Evolutionary conservation across 495 filamentous ascomycete genomes (phyloP), one percentile per base, ranked within the genome.

Genomic region (Daldinia concentrica): DNA sequence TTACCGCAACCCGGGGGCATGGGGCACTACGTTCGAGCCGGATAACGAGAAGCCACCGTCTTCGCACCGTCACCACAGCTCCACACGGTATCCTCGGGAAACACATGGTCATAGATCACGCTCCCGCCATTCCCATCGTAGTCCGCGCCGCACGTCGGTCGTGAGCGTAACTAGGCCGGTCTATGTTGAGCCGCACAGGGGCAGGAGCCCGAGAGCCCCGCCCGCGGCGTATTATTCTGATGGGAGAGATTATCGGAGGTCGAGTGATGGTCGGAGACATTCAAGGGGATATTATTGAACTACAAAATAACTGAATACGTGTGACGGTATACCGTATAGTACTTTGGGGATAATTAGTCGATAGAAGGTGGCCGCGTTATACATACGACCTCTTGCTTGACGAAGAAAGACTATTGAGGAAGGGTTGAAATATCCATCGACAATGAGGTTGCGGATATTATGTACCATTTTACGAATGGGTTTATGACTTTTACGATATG

Each of bases 1-100:
- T 70, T 67, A 78, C 32, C 79, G 81, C 37, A 76, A 76, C 9
- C 79, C 81, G 12, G 61, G 30, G 1, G 41, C 9, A 1, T 77
- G 72, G 72, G 75, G 75, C 2, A 55, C 30, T 2, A 68, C 68
- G 6, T 75, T 70, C 24, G 75, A 77, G 61, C 75, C 75, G 12
- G 61, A 71, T 1, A 24, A 63, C n/a, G 75, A 77, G 66, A 77
- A 77, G 52, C 69, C 72, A 34, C 62, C 65, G 41, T 62, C 69
- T 9, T 34, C 27, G 17, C 69, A 65, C n/a, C 29, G 57, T 8
- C 52, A 76, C 41, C 52, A 59, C 14, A 45, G 45, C 32, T 66
- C 48, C 1, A 60, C 68, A 26, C 64, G 67, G 22, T 74, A 76
- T 41, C 65, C 70, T 3, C 50, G 65, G n/a, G 70, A 73, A 36